Evolutionary conservation across 2,329 filamentous ascomycete genomes (phyloP), one percentile per base, ranked within the genome.

Genomic region (Talaromyces amestolkiae): DNA sequence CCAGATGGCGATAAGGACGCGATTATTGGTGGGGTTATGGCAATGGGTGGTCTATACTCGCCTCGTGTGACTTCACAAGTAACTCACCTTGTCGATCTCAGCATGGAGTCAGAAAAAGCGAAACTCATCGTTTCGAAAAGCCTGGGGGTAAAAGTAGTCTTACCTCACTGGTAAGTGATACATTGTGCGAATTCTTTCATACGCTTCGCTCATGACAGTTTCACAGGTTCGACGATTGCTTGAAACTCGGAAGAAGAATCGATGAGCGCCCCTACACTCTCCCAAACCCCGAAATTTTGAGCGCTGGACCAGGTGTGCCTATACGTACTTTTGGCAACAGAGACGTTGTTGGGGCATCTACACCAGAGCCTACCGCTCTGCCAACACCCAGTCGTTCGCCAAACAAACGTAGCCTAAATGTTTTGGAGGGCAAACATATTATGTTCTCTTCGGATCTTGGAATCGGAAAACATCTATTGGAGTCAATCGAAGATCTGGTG

Each of bases 221-320:
- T 24, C 13, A 19, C 49, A 93, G 91, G 93, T 97, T 99, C 74
- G 94, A 98, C 71, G 94, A 97, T 75, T 99, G 95, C 78, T 86
- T 99, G 70, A 95, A 91, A 77, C 86, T 99, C 33, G 93, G 94
- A 59, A 93, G 92, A 77, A 88, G 91, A 66, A 97, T 99, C 70
- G 90, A 92, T 70, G 95, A 99, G 76, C 81, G 83, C 7, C 95
- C 95, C 0, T 99, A 99, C 74, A 80, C 87, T 22, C 84, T 98
- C 1, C 95, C 95, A 1, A 84, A 98, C 69, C 91, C 95, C 1
- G 92, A 96, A 69, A 91, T 96, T 39, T 81, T 97, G n/a, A 83
- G 82, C 45, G 82, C 82, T 51, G 79, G 81, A 7, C 79, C 85
- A 22, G 83, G 88, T 66, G 85, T 86, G 58, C 79, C 82, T 3